Percentiles rank a stretch among this genome's conserved stretches.
These are phyloP conservation scores for Blastobotrys serpentis DNA, from an alignment of 1,139 yeast species.

Conservation along the genomic window DNA sequence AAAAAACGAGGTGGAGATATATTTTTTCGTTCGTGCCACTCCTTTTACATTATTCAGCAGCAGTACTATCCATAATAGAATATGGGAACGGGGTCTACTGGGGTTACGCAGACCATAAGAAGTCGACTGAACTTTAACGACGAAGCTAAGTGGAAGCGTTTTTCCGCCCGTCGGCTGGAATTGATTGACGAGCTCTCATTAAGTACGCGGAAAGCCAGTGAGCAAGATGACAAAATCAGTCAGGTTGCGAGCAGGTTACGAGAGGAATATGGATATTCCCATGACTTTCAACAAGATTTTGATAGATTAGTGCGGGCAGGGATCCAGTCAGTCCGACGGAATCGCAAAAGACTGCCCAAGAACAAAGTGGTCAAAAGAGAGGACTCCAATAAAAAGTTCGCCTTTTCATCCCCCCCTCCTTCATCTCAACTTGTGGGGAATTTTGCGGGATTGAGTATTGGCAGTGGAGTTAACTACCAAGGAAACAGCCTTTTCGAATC, in stretches of 20 bases:
- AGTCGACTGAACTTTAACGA: conserved; percentile 71
- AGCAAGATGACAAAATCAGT: conserved; percentile 79
- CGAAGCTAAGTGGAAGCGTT: conserved; percentile 82
- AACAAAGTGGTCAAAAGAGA: conserved; percentile 14
- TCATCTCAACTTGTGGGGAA: neutral
- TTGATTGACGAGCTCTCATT: conserved; percentile 78
- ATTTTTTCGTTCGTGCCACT: neutral
- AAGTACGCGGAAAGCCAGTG: conserved; percentile 81
- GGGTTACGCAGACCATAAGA: conserved; percentile 69
- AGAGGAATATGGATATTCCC: conserved; percentile 70
- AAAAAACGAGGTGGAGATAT: neutral
- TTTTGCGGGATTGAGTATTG: neutral
- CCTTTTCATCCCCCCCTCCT: conserved; percentile 8
- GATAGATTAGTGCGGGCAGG: conserved; percentile 91
- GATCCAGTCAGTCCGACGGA: conserved; percentile 73
- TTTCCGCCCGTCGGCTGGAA: conserved; percentile 84
- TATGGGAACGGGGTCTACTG: conserved; percentile 6
- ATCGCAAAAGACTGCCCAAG: conserved; percentile 54
- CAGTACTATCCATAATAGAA: too few species aligned
- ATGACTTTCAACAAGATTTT: conserved; percentile 62
- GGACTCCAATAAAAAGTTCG: conserved; percentile 10
- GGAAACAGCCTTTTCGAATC: conserved; percentile 13
- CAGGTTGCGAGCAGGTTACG: conserved; percentile 75
- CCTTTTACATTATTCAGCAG: neutral
- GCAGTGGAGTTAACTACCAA: too few species aligned